Evolutionary conservation across 2,329 filamentous ascomycete genomes (phyloP).

Genomic region (Truncatella angustata): DNA sequence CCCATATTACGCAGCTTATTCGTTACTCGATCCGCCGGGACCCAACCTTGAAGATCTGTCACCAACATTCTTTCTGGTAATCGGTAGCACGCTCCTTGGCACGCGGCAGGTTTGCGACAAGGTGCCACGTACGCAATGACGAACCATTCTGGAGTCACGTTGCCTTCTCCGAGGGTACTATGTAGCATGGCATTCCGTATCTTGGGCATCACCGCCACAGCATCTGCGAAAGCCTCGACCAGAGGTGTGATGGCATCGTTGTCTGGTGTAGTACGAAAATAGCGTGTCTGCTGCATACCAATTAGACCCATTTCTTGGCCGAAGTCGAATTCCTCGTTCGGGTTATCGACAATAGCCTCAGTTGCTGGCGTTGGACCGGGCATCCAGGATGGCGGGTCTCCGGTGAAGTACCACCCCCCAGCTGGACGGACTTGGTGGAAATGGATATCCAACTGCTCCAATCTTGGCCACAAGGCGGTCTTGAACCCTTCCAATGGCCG

Average conservation of each 20-base stretch:
- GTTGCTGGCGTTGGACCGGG: neutral
- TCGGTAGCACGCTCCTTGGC: neutral
- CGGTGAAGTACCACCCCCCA: neutral
- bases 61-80: neutral
- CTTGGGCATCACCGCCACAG: neutral
- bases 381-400: neutral
- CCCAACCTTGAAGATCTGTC: neutral
- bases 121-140: neutral
- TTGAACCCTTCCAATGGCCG: neutral
- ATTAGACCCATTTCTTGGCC: neutral
- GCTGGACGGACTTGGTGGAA: neutral
- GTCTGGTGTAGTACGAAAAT: neutral
- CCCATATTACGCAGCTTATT: neutral
- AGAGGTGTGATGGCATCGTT: neutral
- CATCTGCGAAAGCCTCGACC: neutral
- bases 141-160: neutral
- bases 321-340: neutral
- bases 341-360: neutral
- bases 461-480: neutral
- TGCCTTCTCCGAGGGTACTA: neutral
- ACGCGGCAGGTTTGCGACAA: neutral
- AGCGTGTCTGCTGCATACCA: neutral
- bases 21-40: neutral
- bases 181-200: neutral
- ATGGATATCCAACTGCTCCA: neutral